Evolutionary conservation across 2,329 filamentous ascomycete species (phyloP).

Genomic region (Pezicula neosporulosa): DNA sequence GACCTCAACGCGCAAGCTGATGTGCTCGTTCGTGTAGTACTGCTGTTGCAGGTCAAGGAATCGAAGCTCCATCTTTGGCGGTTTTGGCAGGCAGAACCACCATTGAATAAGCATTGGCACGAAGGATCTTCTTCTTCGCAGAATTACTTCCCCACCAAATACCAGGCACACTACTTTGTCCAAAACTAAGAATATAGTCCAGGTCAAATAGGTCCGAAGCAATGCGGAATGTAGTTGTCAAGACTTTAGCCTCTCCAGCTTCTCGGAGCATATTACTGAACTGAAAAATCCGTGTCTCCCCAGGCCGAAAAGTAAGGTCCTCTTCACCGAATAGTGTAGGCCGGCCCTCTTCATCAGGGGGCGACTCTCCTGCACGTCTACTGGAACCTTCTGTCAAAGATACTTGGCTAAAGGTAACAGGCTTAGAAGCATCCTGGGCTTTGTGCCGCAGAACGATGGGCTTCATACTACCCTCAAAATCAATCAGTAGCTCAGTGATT

Average conservation of each 20-base stretch:
- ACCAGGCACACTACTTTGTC: slow-evolving; percentile 36
- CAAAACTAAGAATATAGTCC: slow-evolving; percentile 57
- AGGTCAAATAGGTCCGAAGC: slow-evolving; percentile 64
- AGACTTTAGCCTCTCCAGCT: slow-evolving; percentile 70
- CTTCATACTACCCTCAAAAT: slow-evolving; percentile 56
- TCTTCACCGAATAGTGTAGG: slow-evolving; percentile 48
- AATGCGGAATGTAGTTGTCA: slow-evolving; percentile 60
- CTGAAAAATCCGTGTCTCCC: slow-evolving; percentile 66
- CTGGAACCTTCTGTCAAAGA: slow-evolving; percentile 14
- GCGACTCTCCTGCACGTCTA: slow-evolving; percentile 11
- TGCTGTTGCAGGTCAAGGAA: slow-evolving; percentile 60
- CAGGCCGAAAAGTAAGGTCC: slow-evolving; percentile 64
- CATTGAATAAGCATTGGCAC: slow-evolving; percentile 52
- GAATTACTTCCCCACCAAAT: slow-evolving; percentile 48
- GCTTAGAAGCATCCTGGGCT: slow-evolving; percentile 1
- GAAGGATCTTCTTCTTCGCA: slow-evolving; percentile 42
- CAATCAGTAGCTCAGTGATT: slow-evolving; percentile 48
- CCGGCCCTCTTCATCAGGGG: slow-evolving; percentile 27
- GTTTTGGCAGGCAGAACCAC: slow-evolving; percentile 84
- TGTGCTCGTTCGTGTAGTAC: slow-evolving; percentile 81
- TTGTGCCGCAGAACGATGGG: slow-evolving; percentile 44
- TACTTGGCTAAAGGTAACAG: slow-evolving; percentile 13
- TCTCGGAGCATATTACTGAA: slow-evolving; percentile 74
- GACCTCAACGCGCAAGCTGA: slow-evolving; percentile 66
- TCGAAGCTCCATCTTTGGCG: slow-evolving; percentile 82